These are phyloP conservation scores for Staphylotrichum tortipilum DNA, from an alignment of 495 filamentous ascomycete genomes.

Conservation along the genomic window DNA sequence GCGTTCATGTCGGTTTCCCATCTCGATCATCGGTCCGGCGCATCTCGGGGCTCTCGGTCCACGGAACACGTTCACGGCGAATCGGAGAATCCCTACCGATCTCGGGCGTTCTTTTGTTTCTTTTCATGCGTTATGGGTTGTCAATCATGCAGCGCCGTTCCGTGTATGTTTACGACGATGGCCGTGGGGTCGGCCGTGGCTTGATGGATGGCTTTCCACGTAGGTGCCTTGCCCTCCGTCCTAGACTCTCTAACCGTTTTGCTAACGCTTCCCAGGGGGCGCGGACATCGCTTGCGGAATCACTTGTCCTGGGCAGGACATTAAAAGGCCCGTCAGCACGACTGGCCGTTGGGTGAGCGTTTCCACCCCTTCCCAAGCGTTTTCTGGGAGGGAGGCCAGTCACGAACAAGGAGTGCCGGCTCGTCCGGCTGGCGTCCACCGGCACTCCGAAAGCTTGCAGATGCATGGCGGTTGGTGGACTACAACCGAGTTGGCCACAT, in stretches of 20 bases:
- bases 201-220: too few species aligned
- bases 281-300: background rate
- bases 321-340: conserved; percentile 6
- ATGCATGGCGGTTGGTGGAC: background rate
- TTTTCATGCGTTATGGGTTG: too few species aligned
- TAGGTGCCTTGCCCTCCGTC: background rate
- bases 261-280: background rate
- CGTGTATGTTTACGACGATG: too few species aligned
- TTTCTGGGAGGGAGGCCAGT: background rate
- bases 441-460: background rate
- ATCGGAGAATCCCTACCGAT: too few species aligned
- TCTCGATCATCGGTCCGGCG: too few species aligned
- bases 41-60: too few species aligned
- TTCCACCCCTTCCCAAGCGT: background rate
- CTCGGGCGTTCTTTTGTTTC: too few species aligned
- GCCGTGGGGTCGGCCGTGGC: too few species aligned
- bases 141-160: too few species aligned
- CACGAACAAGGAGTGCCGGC: background rate
- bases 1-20: too few species aligned
- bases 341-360: background rate
- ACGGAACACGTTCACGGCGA: too few species aligned
- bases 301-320: conserved; percentile 8
- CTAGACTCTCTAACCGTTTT: background rate
- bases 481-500: background rate
- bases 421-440: background rate